Conservation (phyloP, 1,139 yeast species). For the Debaryomyces psychrophilus region DNA sequence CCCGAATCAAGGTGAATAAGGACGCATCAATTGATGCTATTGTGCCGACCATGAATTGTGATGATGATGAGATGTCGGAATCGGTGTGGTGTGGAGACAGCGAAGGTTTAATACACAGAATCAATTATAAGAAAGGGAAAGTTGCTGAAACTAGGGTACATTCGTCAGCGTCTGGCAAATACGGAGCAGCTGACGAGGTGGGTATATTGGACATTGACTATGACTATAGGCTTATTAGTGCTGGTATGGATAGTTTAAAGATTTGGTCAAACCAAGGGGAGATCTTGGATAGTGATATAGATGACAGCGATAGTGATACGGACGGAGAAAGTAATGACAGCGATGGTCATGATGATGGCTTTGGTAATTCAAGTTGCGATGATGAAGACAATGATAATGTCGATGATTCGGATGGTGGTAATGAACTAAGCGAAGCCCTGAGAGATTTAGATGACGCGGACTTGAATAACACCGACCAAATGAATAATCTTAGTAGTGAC, state of each 20-base stretch:
- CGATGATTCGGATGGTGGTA: constrained; percentile 22
- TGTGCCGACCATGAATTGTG: constrained; percentile 74
- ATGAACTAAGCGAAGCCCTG: constrained; percentile 13
- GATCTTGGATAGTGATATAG: constrained; percentile 14
- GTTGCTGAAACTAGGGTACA: constrained; percentile 71
- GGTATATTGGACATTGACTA: constrained; percentile 74
- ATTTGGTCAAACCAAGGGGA: constrained; percentile 61
- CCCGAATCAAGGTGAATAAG: constrained; percentile 71
- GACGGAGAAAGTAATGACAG: constrained; percentile 17
- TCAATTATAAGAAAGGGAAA: constrained; percentile 66
- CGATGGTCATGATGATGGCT: constrained; percentile 17
- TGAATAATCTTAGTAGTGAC: constrained; percentile 20
- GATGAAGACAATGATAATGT: constrained; percentile 16
- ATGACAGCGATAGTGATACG: constrained; percentile 13
- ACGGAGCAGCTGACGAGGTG: constrained; percentile 60
- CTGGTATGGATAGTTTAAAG: constrained; percentile 79
- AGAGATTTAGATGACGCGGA: not conserved
- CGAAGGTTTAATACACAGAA: constrained; percentile 74
- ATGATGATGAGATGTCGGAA: constrained; percentile 50
- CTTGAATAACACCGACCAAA: constrained; percentile 6
- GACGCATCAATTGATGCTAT: constrained; percentile 80
- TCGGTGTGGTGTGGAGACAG: constrained; percentile 85
- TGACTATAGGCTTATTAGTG: constrained; percentile 76
- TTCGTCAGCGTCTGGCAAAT: constrained; percentile 48
- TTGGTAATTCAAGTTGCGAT: constrained; percentile 15